Evolutionary conservation across 2,329 filamentous ascomycete species (phyloP), one percentile per base, ranked within the genome.

Genomic region (Pseudogymnoascus sp.): DNA sequence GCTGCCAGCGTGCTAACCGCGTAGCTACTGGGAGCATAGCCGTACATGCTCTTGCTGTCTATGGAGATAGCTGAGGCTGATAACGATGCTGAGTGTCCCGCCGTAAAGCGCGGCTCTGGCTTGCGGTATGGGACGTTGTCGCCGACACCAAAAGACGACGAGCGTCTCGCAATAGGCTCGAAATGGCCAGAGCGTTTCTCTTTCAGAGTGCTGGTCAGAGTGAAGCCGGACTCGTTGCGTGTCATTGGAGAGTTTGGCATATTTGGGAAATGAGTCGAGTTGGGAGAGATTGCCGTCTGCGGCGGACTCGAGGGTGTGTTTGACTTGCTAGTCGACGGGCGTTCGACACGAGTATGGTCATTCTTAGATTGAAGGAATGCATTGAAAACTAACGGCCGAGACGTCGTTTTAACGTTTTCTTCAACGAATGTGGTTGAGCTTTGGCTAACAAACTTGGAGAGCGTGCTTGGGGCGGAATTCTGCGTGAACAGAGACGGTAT

Each of bases 171-270:
- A 65, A 78, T 80, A 76, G 63, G 74, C 60, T 87, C 83, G 66
- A 97, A 96, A 71, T 96, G 90, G 1, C 89, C 92, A 2, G 94
- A 97, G 58, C 92, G 84, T 76, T 97, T 99, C 74, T 97, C 94
- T 30, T 91, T 85, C 61, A 99, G 77, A 3, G 90, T 95, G 15
- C 89, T 84, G 63, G 92, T 86, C 60, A 96, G 77, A 34, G 90
- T 89, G 72, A 94, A 95, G 1, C 90, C 92, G 3, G 92, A 96
- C 70, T 99, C 94, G 68, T 88, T 95, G 13, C 91, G 82, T 5
- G 91, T 95, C n/a, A 89, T 82, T 0, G 89, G 87, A 2, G 89
- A 92, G 2, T 82, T 81, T 3, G 89, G 87, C 73, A 90, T 77
- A 5, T 23, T 35, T 7, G 90, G 88, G 70, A 95, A 96, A 66